Evolutionary conservation across 2,329 filamentous ascomycete genomes (phyloP).

Genomic region (Fonsecaea pedrosoi): DNA sequence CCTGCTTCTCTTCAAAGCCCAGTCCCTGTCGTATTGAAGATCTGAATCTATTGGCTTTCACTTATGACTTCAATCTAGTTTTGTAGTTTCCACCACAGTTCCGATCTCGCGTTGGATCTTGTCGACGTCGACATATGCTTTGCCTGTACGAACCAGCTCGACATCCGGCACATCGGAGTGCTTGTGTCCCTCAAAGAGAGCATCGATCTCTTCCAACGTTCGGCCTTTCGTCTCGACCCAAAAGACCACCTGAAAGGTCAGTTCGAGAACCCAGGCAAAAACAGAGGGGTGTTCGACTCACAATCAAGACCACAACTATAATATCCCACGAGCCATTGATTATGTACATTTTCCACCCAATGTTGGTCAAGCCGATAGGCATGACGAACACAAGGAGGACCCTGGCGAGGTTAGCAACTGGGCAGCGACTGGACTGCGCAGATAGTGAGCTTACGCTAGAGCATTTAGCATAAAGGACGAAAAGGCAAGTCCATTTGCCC

Average conservation of each 20-base stretch:
- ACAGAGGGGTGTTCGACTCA: neutral
- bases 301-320: constrained; percentile 49
- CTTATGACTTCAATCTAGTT: constrained; percentile 5
- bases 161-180: constrained; percentile 19
- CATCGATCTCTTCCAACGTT: constrained; percentile 41
- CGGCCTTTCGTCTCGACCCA: constrained; percentile 41
- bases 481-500: constrained; percentile 40
- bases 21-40: neutral
- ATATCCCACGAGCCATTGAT: constrained; percentile 57
- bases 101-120: constrained; percentile 11
- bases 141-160: constrained; percentile 16
- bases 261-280: neutral
- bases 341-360: constrained; percentile 58
- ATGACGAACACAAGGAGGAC: constrained; percentile 17
- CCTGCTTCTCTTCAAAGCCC: neutral
- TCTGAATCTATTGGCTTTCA: neutral
- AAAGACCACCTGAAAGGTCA: constrained; percentile 10
- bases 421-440: constrained; percentile 35
- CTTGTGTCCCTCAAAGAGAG: constrained; percentile 21
- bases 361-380: constrained; percentile 51
- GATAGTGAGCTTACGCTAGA: constrained; percentile 8
- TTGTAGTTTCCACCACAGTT: constrained; percentile 14
- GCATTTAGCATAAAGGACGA: constrained; percentile 21
- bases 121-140: constrained; percentile 10
- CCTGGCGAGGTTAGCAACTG: neutral